Evolutionary conservation across 768 basidiomycete species (phyloP).

Genomic region (Naganishia antarctica): DNA sequence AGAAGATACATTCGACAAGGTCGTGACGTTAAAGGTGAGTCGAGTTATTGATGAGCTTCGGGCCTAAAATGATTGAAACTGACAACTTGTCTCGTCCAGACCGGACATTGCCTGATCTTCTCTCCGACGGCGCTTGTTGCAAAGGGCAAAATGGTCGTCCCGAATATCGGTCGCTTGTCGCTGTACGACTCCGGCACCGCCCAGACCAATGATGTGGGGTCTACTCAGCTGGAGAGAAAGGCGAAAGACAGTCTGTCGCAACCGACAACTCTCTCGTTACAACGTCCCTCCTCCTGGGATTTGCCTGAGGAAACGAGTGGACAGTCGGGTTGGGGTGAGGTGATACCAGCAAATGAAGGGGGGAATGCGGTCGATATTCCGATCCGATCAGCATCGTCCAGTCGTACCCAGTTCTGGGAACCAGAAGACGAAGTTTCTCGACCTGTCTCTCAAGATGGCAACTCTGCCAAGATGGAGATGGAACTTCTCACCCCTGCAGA

Average conservation of each 20-base stretch:
- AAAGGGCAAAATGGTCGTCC: neutral
- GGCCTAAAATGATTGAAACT: neutral
- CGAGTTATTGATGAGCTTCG: neutral
- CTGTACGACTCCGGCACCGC: neutral
- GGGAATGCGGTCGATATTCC: too few species aligned
- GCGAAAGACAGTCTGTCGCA: neutral
- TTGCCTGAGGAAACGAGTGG: neutral
- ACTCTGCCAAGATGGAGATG: too few species aligned
- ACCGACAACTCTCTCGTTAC: too few species aligned
- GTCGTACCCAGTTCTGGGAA: neutral
- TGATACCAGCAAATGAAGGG: too few species aligned
- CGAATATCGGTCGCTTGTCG: neutral
- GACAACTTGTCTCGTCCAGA: neutral
- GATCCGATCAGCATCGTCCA: neutral
- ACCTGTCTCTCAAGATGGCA: neutral
- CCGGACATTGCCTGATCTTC: conserved; percentile 24
- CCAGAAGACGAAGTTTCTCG: neutral
- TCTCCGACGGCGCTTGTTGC: conserved; percentile 25
- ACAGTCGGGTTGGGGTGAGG: neutral
- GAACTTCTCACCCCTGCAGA: neutral
- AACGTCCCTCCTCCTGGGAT: neutral
- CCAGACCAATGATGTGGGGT: too few species aligned
- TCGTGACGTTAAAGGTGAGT: conserved; percentile 26
- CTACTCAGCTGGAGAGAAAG: neutral
- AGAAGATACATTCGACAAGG: conserved; percentile 24